A percentile compares a stretch with the other conserved stretches of the same genome.
These are phyloP conservation scores for Sclerotiophoma versabilis DNA, from an alignment of 2,329 filamentous ascomycete genomes.

Conservation along the genomic window DNA sequence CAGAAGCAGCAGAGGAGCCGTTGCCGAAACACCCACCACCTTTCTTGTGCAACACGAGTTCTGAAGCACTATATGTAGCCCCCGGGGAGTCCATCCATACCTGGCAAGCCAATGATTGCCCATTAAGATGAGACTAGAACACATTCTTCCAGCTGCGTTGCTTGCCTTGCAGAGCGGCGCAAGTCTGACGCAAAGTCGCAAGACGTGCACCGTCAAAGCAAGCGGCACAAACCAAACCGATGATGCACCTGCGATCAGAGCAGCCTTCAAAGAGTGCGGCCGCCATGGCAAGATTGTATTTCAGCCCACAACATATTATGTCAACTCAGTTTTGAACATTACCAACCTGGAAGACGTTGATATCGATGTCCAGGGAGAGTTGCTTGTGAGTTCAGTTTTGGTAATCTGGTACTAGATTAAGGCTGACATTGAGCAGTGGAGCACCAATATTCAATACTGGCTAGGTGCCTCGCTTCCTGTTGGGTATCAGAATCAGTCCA, in stretches of 20 bases:
- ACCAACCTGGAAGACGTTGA: conserved; percentile 33
- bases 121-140: not conserved
- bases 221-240: conserved; percentile 31
- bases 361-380: conserved; percentile 34
- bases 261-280: conserved; percentile 34
- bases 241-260: conserved; percentile 36
- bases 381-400: conserved; percentile 18
- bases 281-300: conserved; percentile 33
- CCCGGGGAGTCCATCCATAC: too few relatives aligned
- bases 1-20: not conserved
- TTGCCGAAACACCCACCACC: not conserved
- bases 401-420: not conserved
- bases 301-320: conserved; percentile 29
- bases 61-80: not conserved
- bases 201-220: conserved; percentile 24
- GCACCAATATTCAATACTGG: conserved; percentile 38
- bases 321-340: conserved; percentile 34
- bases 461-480: conserved; percentile 37
- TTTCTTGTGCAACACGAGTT: not conserved
- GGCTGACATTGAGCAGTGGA: conserved; percentile 23
- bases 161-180: conserved; percentile 2
- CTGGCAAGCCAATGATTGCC: not conserved
- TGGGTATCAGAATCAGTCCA: conserved; percentile 45
- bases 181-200: not conserved
- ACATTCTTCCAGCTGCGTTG: not conserved